Evolutionary conservation across 805 yeast genomes (phyloP).

Genomic region (Monosporozyma servazzii): DNA sequence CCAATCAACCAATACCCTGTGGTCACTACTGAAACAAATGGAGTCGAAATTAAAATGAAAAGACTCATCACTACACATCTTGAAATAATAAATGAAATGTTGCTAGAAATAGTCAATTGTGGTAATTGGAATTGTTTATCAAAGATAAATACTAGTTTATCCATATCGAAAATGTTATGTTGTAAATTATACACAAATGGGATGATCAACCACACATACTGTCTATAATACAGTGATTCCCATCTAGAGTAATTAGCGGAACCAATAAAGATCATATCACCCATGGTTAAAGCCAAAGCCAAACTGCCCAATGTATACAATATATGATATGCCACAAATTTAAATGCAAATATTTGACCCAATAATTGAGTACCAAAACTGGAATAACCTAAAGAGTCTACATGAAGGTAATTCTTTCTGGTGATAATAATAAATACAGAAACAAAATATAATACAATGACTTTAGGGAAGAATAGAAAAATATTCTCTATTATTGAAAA

Average conservation of each 20-base stretch:
- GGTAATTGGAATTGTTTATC: conserved; percentile 34
- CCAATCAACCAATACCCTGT: conserved; percentile 31
- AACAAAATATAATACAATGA: conserved; percentile 22
- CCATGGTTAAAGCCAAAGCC: conserved; percentile 18
- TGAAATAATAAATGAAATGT: conserved; percentile 29
- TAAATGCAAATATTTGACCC: conserved; percentile 28
- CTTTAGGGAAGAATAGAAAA: conserved; percentile 23
- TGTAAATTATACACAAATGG: conserved; percentile 42
- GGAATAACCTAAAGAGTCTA: conserved; percentile 26
- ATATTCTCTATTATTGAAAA: conserved; percentile 18
- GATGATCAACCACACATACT: conserved; percentile 30
- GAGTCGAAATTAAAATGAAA: conserved; percentile 15
- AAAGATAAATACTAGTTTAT: conserved; percentile 40
- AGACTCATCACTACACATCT: conserved; percentile 23
- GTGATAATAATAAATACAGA: conserved; percentile 30
- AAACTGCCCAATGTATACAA: conserved; percentile 15
- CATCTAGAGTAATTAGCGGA: not conserved
- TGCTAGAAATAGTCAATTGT: conserved; percentile 25
- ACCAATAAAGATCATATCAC: conserved; percentile 16
- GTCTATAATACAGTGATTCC: conserved; percentile 8
- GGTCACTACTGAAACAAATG: conserved; percentile 29
- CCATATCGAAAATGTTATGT: conserved; percentile 45
- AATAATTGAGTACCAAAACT: conserved; percentile 15
- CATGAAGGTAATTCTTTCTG: conserved; percentile 35
- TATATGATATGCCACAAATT: conserved; percentile 21